Conservation (phyloP, 2,329 filamentous ascomycete species). For the Lecanicillium sp. region DNA sequence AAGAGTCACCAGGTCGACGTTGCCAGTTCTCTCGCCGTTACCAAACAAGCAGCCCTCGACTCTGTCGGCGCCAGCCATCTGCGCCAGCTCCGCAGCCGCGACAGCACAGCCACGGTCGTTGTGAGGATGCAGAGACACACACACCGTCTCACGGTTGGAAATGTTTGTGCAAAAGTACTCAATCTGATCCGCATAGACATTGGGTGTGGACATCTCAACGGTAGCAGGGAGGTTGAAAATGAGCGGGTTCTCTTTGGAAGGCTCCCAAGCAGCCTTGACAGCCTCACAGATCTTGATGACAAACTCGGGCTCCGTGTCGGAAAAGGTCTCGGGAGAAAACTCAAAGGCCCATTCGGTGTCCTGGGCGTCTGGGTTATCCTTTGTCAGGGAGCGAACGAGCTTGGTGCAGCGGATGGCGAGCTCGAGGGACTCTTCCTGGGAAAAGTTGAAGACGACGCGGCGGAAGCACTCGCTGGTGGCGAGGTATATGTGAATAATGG, state of each 20-base stretch:
- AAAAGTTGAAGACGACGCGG: conserved; percentile 80
- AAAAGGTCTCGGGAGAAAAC: conserved; percentile 84
- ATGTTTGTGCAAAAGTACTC: conserved; percentile 91
- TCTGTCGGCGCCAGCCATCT: conserved; percentile 92
- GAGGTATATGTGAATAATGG: conserved; percentile 90
- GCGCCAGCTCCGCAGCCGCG: conserved; percentile 82
- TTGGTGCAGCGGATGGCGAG: conserved; percentile 80
- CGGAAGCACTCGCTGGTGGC: conserved; percentile 96
- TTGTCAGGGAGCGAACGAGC: conserved; percentile 82
- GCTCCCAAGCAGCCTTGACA: conserved; percentile 89
- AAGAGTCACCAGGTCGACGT: conserved; percentile 89
- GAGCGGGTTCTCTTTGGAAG: conserved; percentile 68
- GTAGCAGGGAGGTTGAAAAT: conserved; percentile 97
- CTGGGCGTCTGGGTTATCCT: conserved; percentile 54
- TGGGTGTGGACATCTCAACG: conserved; percentile 89
- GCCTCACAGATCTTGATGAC: conserved; percentile 79
- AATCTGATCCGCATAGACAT: conserved; percentile 92
- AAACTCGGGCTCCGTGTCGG: conserved; percentile 79
- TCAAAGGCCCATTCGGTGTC: conserved; percentile 68
- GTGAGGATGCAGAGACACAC: conserved; percentile 85
- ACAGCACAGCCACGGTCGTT: conserved; percentile 89
- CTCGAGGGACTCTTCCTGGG: conserved; percentile 71
- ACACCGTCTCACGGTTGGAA: conserved; percentile 75
- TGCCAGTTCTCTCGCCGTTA: conserved; percentile 92
- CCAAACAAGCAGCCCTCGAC: conserved; percentile 89